phyloP scores from a whole-genome alignment of 2,329 filamentous ascomycete genomes.

The Claviceps lovelessii region DNA sequence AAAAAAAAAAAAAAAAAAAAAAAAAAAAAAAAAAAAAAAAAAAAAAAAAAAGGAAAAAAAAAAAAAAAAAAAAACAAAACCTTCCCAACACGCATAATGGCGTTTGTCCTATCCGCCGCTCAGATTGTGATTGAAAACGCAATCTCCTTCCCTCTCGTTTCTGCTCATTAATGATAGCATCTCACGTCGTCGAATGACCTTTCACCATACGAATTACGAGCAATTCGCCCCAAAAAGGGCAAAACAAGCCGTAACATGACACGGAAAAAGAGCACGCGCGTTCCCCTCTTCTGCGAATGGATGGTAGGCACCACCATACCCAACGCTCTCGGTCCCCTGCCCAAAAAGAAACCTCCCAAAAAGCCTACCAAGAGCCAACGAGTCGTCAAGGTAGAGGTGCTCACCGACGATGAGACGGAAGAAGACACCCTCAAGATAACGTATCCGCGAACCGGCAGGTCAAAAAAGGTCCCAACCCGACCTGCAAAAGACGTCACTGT shows the following conservation, averaged over 20 bases:
- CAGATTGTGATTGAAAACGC: neutral
- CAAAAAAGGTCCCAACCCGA: neutral
- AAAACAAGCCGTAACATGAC: neutral
- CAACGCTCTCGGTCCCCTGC: constrained; percentile 14
- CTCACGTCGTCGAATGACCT: neutral
- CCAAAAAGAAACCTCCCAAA: constrained; percentile 13
- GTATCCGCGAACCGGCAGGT: constrained; percentile 27
- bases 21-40: neutral
- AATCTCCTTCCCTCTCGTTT: neutral
- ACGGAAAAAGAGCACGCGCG: neutral
- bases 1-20: neutral
- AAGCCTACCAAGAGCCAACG: constrained; percentile 9
- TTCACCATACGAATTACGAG: neutral
- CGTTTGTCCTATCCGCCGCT: too few relatives aligned
- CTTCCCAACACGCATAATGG: neutral
- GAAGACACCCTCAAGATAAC: constrained; percentile 34
- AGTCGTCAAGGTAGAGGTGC: constrained; percentile 27
- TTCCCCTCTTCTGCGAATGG: constrained; percentile 24
- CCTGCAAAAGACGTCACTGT: constrained; percentile 3
- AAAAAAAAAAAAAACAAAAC: neutral
- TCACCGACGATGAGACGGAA: constrained; percentile 38
- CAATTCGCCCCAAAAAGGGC: neutral
- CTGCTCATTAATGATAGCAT: neutral
- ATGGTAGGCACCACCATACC: constrained; percentile 24
- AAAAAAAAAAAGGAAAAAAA: neutral